Conservation (phyloP, 2,329 filamentous ascomycete genomes). For the Fusarium liriodendri region DNA sequence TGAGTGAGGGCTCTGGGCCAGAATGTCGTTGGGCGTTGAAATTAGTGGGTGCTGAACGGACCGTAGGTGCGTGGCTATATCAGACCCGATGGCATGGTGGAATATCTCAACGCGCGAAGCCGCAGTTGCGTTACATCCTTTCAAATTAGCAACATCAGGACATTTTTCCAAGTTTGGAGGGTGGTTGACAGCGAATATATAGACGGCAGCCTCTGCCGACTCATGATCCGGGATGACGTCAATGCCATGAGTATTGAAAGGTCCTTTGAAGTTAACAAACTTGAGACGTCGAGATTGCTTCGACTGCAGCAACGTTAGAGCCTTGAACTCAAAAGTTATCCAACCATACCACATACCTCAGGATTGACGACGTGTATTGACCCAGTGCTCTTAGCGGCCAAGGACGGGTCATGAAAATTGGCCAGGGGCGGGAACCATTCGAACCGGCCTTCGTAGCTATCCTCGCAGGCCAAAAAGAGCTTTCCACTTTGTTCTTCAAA, state of each 20-base stretch:
- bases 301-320: background rate
- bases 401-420: slow-evolving; percentile 55
- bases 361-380: slow-evolving; percentile 66
- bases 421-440: slow-evolving; percentile 64
- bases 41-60: slow-evolving; percentile 65
- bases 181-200: slow-evolving; percentile 72
- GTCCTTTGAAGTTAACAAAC: slow-evolving; percentile 62
- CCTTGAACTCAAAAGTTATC: accelerated
- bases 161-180: slow-evolving; percentile 59
- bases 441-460: slow-evolving; percentile 53
- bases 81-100: slow-evolving; percentile 59
- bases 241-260: slow-evolving; percentile 71
- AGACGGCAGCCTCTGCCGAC: slow-evolving; percentile 55
- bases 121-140: slow-evolving; percentile 47
- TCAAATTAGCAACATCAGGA: background rate
- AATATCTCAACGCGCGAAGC: slow-evolving; percentile 70
- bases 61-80: slow-evolving; percentile 58
- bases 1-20: slow-evolving; percentile 57
- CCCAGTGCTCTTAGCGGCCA: slow-evolving; percentile 50
- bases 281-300: slow-evolving; percentile 45
- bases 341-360: slow-evolving; percentile 49
- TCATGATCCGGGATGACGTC: slow-evolving; percentile 65
- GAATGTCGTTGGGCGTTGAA: slow-evolving; percentile 68
- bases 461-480: slow-evolving; percentile 69
- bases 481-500: slow-evolving; percentile 59